A percentile compares a stretch with the other conserved stretches of the same genome.
Evolutionary conservation across 192 early-diverging fungal genomes (phyloP).

Genomic region (Lunasporangiospora selenospora): DNA sequence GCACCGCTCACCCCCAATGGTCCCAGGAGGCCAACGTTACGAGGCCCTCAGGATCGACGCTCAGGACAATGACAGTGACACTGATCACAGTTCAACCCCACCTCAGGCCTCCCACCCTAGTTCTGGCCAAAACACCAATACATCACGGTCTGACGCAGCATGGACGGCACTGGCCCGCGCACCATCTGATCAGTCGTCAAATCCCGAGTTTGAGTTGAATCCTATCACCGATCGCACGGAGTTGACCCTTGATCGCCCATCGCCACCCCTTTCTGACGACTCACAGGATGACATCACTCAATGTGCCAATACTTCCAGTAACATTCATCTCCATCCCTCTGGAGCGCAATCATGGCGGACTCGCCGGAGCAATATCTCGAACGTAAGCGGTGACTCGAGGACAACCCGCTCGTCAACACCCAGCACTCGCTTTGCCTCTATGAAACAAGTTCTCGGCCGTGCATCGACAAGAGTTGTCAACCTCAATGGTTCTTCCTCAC

Average conservation of each 20-base stretch:
- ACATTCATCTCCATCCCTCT: constrained; percentile 10
- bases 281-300: constrained; percentile 17
- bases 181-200: constrained; percentile 20
- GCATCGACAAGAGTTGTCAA: constrained; percentile 44
- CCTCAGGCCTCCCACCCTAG: no score
- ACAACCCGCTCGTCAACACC: constrained; percentile 11
- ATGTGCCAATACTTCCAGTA: not conserved
- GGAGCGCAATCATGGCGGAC: constrained; percentile 1
- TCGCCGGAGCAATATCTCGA: constrained; percentile 11
- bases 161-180: constrained; percentile 29
- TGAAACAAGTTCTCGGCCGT: constrained; percentile 29
- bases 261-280: not conserved
- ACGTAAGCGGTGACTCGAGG: constrained; percentile 2
- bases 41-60: constrained; percentile 9
- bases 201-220: constrained; percentile 28
- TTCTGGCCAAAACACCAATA: no score
- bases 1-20: constrained; percentile 8
- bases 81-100: not conserved
- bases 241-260: constrained; percentile 1
- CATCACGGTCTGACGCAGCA: constrained; percentile 1
- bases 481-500: constrained; percentile 25
- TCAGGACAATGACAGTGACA: constrained; percentile 1
- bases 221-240: constrained; percentile 34
- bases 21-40: constrained; percentile 28
- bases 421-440: constrained; percentile 8